A percentile compares a stretch with the other conserved stretches of the same genome.
phyloP scores from a whole-genome alignment of 2,329 filamentous ascomycete genomes.

The Iodosphaeria phyllophila region DNA sequence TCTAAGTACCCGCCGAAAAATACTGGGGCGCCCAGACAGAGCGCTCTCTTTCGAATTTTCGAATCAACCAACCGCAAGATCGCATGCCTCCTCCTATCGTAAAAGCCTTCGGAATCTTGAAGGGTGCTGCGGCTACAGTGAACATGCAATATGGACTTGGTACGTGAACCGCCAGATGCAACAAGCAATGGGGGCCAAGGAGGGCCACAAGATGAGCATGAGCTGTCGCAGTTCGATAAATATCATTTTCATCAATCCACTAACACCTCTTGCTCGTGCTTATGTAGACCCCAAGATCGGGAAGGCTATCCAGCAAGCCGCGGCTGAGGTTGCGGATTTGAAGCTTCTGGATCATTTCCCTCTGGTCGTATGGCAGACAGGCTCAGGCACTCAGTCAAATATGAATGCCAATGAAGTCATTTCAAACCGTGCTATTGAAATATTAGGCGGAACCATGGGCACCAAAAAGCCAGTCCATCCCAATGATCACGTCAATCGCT shows the following conservation, averaged over 20 bases:
- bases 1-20: constrained; percentile 78
- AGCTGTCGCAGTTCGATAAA: too few species aligned
- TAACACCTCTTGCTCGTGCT: constrained; percentile 9
- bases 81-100: constrained; percentile 91
- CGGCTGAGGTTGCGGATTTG: constrained; percentile 77
- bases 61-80: constrained; percentile 97
- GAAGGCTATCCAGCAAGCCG: constrained; percentile 85
- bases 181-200: too few species aligned
- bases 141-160: constrained; percentile 91
- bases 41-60: constrained; percentile 92
- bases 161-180: constrained; percentile 24
- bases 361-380: constrained; percentile 97
- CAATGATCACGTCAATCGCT: constrained; percentile 99
- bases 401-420: constrained; percentile 99
- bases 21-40: constrained; percentile 99
- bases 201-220: too few species aligned
- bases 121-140: constrained; percentile 87
- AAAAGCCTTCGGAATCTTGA: constrained; percentile 88
- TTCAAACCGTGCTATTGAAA: constrained; percentile 96
- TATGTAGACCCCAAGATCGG: constrained; percentile 66
- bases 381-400: constrained; percentile 96
- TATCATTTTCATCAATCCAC: too few species aligned
- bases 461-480: constrained; percentile 97
- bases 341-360: constrained; percentile 97
- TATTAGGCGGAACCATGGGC: constrained; percentile 83